These are phyloP conservation scores for Penicillium sp. DNA, from an alignment of 2,329 filamentous ascomycete genomes.

Conservation along the genomic window DNA sequence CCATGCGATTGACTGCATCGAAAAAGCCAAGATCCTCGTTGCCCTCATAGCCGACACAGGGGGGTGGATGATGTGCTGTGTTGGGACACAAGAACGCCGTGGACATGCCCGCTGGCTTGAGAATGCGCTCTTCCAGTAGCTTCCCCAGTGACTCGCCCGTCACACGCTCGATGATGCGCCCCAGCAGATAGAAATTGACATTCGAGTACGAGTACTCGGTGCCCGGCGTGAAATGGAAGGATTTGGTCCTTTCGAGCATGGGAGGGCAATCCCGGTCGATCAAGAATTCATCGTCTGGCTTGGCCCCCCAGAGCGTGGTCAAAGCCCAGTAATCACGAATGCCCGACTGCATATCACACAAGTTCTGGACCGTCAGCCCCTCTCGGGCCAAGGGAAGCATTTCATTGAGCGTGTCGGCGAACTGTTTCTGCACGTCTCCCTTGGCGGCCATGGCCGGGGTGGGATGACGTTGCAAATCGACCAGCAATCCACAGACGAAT, in stretches of 20 bases:
- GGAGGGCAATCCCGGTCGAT: conserved; percentile 25
- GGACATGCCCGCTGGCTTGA: conserved; percentile 40
- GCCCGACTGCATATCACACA: conserved; percentile 41
- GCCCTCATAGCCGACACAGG: conserved; percentile 43
- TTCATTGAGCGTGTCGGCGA: conserved; percentile 24
- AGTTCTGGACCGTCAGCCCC: conserved; percentile 32
- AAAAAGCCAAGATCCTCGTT: conserved; percentile 33
- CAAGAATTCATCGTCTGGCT: conserved; percentile 38
- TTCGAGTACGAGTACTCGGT: conserved; percentile 43
- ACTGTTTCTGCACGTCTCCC: conserved; percentile 26
- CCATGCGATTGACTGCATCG: conserved; percentile 37
- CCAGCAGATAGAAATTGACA: conserved; percentile 40
- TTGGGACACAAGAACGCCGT: conserved; percentile 37
- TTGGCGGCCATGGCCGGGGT: conserved; percentile 23
- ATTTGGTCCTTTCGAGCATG: conserved; percentile 28
- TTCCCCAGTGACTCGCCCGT: conserved; percentile 31
- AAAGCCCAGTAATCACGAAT: conserved; percentile 45
- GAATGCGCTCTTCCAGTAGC: conserved; percentile 35
- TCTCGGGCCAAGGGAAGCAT: conserved; percentile 23
- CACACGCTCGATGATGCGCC: conserved; percentile 35
- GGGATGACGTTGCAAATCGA: conserved; percentile 32
- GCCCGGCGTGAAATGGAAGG: conserved; percentile 41
- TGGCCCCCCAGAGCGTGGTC: conserved; percentile 40
- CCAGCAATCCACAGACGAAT: conserved; percentile 36
- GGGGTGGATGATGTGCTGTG: conserved; percentile 33